Evolutionary conservation across 106 monocot species (phyloP), one percentile per base, ranked within the genome.

Genomic region (Dioscorea alata): DNA sequence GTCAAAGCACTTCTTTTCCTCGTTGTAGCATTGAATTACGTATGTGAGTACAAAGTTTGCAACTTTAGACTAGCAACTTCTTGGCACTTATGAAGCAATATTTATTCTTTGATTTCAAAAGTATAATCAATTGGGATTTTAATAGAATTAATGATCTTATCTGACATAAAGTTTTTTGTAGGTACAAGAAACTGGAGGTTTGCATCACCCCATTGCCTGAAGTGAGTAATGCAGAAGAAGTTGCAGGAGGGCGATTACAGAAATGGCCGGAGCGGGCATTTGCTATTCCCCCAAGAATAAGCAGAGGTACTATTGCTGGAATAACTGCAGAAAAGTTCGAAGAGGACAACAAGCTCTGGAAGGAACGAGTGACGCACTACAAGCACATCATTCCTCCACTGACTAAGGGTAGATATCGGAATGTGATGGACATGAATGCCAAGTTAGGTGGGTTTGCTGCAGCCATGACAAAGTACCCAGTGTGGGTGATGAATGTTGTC

Each of bases 371-470:
- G 0, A 20, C 63, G 3, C 33, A 63, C 63, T 63, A 63, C 33
- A 63, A 63, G 63, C 31, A 32, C 32, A 12, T 63, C 31, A 63
- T 63, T 20, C 63, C 63, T 17, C 63, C 63, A 14, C 34, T 63
- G 18, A 13, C 63, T 17, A 28, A 63, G 34, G 63, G 63, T 16
- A 5, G 63, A 15, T 63, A 33, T 33, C 31, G 63, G 6, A 63
- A 63, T 63, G 63, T 34, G 63, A 63, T 63, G 63, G 63, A 63
- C 63, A 63, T 63, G 63, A 63, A 63, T 10, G 63, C 63, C 18
- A 35, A 35, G 15, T 19, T 63, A 33, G 63, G 63, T 19, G 63
- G 63, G 6, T 63, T 63, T 16, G 63, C 63, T 6, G 32, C 63
- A 32, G 63, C 63, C 13, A 4, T 63, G 63, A 19, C 33, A 17